phyloP scores from a whole-genome alignment of 345 rosid genomes.

The Rubroshorea leprosula region DNA sequence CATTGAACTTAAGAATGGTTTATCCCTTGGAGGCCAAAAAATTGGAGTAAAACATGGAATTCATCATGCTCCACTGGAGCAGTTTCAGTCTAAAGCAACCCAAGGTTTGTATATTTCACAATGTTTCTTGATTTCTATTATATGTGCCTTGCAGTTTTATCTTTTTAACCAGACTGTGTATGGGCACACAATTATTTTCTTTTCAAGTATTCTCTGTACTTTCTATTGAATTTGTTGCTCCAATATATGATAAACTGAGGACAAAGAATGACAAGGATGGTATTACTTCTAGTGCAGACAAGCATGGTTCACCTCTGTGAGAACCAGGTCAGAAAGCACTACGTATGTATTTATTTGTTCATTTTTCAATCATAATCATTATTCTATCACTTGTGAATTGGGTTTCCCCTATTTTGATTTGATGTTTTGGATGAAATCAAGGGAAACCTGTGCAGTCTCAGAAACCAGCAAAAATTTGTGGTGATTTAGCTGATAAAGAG shows the following conservation, averaged over 20 bases:
- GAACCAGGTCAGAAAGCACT: constrained; percentile 22
- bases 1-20: constrained; percentile 64
- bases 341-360: background rate
- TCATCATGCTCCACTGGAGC: constrained; percentile 67
- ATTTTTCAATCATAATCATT: constrained; percentile 4
- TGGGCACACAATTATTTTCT: background rate
- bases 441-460: constrained; percentile 46
- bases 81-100: constrained; percentile 58
- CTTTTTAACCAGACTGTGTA: background rate
- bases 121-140: constrained; percentile 7
- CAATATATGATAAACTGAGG: constrained; percentile 32
- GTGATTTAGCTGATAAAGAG: constrained; percentile 57
- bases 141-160: background rate
- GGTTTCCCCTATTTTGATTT: constrained; percentile 18
- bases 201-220: background rate
- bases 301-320: constrained; percentile 24
- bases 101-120: constrained; percentile 34
- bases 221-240: constrained; percentile 8
- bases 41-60: constrained; percentile 77
- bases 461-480: constrained; percentile 35
- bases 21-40: constrained; percentile 69
- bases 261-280: constrained; percentile 24
- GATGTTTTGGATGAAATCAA: constrained; percentile 22
- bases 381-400: constrained; percentile 9
- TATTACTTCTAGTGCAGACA: constrained; percentile 26